Evolutionary conservation across 768 basidiomycete genomes (phyloP), one percentile per base, ranked within the genome.

Genomic region (Mycena alexandri): DNA sequence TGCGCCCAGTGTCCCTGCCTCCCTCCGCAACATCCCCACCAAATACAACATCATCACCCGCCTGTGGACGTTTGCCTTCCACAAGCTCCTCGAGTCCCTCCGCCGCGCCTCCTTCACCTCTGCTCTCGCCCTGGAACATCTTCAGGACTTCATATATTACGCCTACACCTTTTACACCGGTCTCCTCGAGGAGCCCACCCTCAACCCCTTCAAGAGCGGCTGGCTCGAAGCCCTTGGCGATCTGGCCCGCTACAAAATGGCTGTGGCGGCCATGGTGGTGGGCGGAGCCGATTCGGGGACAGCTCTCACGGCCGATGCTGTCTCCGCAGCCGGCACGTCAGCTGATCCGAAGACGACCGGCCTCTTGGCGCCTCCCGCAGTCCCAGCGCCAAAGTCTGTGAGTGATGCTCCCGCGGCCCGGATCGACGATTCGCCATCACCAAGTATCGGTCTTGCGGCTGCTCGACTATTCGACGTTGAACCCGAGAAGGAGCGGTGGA

Each of bases 171-270:
- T 96, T 74, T 99, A 99, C 81, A 92, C 95, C 0, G 89, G 91
- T 43, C 86, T 99, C 3, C 83, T 95, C 55, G 97, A 98, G 74
- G 93, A 98, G 75, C 88, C 86, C 11, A 84, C 83, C 1, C 85
- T 99, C 50, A 79, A 77, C 2, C 77, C 81, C 9, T 98, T 95
- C 82, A 89, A 90, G 65, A 82, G 87, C 2, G 90, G 91, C 19
- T 99, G 98, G 98, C 87, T 99, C 57, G 98, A 99, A 77, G 95
- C 96, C 5, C 89, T 99, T 17, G 98, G 98, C 24, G 98, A 99
- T 79, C 86, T 99, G 34, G 95, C 98, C 0, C 86, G 96, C 41
- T 99, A 98, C 77, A 88, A 93, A 56, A 97, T 98, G 93, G 91
- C 92, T 1, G 93, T 98, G n/a, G 93, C 94, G n/a, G 91, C 90